A percentile compares a stretch with the other conserved stretches of the same genome.
Evolutionary conservation across 306 rosid species (phyloP).

Genomic region (Crataegus laevigata): DNA sequence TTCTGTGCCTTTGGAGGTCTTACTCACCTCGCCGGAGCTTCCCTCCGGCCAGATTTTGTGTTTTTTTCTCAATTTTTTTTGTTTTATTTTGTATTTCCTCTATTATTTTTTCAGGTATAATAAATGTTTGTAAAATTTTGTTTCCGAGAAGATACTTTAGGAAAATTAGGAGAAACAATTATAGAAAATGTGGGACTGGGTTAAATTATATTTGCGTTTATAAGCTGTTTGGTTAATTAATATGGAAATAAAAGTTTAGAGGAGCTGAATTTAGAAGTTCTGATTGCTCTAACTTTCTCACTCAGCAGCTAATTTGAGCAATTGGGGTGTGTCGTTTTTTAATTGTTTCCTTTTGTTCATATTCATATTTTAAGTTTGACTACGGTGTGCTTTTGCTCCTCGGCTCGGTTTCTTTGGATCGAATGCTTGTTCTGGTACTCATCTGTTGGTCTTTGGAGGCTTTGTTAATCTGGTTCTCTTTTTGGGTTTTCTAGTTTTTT

Average conservation of each 20-base stretch:
- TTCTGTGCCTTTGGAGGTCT: slow-evolving; percentile 21
- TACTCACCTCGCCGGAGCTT: slow-evolving; percentile 21
- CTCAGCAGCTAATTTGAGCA: neutral
- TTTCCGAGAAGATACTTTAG: slow-evolving; percentile 10
- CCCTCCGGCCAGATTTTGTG: slow-evolving; percentile 20
- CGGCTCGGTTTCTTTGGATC: slow-evolving; percentile 4
- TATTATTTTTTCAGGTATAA: neutral
- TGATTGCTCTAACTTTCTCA: neutral
- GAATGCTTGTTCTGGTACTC: neutral
- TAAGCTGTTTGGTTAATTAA: neutral
- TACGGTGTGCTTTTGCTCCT: neutral
- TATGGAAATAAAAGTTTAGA: neutral
- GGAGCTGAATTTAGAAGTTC: neutral
- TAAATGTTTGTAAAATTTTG: neutral
- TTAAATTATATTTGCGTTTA: neutral
- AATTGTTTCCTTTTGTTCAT: neutral
- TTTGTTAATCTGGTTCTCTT: neutral
- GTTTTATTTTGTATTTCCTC: neutral
- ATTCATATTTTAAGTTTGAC: neutral
- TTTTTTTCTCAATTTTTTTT: neutral
- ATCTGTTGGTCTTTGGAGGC: neutral
- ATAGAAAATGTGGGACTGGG: slow-evolving; percentile 27
- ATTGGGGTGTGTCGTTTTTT: neutral
- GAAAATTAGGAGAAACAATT: slow-evolving; percentile 11
- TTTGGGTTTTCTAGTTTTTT: slow-evolving; percentile 11